Base-by-base conservation (phyloP, 108 stramenopile genomes). In the Stephanodiscus minutulus region DNA sequence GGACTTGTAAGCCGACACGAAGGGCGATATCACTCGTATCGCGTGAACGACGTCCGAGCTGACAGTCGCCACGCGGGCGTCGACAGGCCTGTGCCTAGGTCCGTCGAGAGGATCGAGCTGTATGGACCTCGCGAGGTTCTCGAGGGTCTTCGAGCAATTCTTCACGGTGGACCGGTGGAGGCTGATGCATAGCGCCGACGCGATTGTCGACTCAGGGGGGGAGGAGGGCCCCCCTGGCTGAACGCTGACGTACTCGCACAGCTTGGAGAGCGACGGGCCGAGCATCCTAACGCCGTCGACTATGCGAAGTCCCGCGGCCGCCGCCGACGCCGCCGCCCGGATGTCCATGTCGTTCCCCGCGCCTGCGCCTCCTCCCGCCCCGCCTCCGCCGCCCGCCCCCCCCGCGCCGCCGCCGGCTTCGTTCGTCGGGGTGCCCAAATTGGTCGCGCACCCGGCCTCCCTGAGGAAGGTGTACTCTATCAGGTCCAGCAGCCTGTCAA, bases 151-250 rank as follows among this genome's bases (percentile, higher is more conserved):
- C 10, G 90, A 89, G 35, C 84, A 68, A 65, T 94, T 90, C 73
- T 94, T 94, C 46, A 94, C 93, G 9, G 93, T 94, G 10, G 90
- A 89, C 33, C 93, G 84, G 66, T 94, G 93, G 73, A 94, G 85
- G 47, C 88, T 89, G 64, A 94, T 94, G 64, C 93, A 91, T 22
- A 94, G 69, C 31, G 82, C 86, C 11, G 93, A 83, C 7, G 93
- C 93, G 46, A 94, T 70, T 39, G 87, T 89, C 20, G 77, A 37
- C 31, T 70, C 50, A 13, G 35, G 18, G 6, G 53, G 11, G 37
- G 64, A 10, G 11, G 50, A n/a, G n/a, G n/a, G n/a, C n/a, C n/a
- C n/a, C n/a, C 20, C 59, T 53, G 22, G 62, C 5, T 24, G 24
- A 7, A 69, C 20, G 21, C 37, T 81, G 59, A 77, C 68, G 74